These are phyloP conservation scores for Trametes cinnabarina DNA, from an alignment of 768 basidiomycete genomes.

Conservation along the genomic window DNA sequence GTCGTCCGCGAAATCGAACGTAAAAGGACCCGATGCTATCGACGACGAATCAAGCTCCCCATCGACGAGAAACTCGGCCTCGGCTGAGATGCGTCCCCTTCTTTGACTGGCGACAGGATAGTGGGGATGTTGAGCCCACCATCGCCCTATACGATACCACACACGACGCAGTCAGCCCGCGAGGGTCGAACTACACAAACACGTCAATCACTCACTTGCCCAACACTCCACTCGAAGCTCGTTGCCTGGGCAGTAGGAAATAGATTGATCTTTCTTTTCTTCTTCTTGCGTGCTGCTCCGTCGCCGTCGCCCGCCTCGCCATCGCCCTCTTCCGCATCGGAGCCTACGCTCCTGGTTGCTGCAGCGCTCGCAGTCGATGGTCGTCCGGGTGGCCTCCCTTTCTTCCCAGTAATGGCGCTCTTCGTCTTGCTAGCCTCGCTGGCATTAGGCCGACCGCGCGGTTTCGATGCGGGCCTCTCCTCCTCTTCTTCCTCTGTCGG, in stretches of 20 bases:
- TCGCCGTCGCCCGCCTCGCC: constrained; percentile 22
- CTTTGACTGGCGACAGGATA: constrained; percentile 63
- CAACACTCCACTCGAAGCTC: constrained; percentile 45
- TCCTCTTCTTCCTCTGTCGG: not conserved
- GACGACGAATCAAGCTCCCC: constrained; percentile 10
- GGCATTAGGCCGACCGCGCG: constrained; percentile 13
- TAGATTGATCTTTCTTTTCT: constrained; percentile 69
- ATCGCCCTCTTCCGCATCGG: not conserved
- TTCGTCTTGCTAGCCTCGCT: not conserved
- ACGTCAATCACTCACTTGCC: constrained; percentile 30
- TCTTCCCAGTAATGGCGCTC: not conserved
- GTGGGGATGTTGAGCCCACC: constrained; percentile 62
- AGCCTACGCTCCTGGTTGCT: not conserved
- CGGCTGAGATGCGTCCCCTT: constrained; percentile 46
- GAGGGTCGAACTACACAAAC: not conserved
- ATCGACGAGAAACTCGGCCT: constrained; percentile 9
- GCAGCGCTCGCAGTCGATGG: not conserved
- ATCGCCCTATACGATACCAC: constrained; percentile 26
- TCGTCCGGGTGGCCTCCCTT: constrained; percentile 6
- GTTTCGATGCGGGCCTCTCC: not conserved
- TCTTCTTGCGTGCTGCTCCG: constrained; percentile 50
- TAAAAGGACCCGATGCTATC: not conserved
- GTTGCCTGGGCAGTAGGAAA: constrained; percentile 44
- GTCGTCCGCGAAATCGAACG: no score
- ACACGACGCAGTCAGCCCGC: not conserved